Base-by-base conservation (phyloP, 345 rosid genomes). In the Salix dunnii region DNA sequence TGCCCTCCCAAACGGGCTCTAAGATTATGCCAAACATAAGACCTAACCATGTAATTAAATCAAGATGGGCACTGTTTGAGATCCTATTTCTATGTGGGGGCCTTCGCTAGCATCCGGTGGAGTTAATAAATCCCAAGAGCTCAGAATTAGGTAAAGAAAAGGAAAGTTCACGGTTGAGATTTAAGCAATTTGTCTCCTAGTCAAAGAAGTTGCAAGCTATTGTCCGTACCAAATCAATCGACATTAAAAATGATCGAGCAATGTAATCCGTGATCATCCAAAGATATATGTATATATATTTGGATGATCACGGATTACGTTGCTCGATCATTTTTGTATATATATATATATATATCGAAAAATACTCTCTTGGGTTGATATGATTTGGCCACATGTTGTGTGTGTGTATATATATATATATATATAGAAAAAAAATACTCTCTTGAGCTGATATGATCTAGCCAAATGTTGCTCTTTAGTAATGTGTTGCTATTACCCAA, bases 21-120 rank as follows among this genome's bases (percentile, higher is more conserved):
- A 7, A 14, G 65, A 71, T 69, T 38, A 66, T 49, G 58, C 38
- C 46, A 70, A 70, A 74, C 79, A 71, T 14, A 42, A 10, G 28
- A 78, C 67, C 71, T 73, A 68, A 80, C 62, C 61, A 43, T 43
- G 4, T 13, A 76, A 70, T 25, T 62, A 62, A 67, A 51, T 40
- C 35, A 38, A 74, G 70, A 53, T 43, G 17, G 48, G 5, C 0
- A 43, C 48, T 43, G 16, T 43, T 43, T 43, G 48, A 12, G 13
- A 14, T 46, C 16, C 13, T 43, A 43, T 13, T 46, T 46, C 3
- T 5, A 11, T 12, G 49, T 46, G 48, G 65, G 68, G 13, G 5
- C 61, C 63, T 23, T 64, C 11, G 76, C 21, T 38, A 23, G 20
- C 31, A 69, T 40, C 55, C 74, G 67, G 55, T 51, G 17, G 58